Conservation (phyloP, 768 basidiomycete genomes). For the Lactarius evosmus region DNA sequence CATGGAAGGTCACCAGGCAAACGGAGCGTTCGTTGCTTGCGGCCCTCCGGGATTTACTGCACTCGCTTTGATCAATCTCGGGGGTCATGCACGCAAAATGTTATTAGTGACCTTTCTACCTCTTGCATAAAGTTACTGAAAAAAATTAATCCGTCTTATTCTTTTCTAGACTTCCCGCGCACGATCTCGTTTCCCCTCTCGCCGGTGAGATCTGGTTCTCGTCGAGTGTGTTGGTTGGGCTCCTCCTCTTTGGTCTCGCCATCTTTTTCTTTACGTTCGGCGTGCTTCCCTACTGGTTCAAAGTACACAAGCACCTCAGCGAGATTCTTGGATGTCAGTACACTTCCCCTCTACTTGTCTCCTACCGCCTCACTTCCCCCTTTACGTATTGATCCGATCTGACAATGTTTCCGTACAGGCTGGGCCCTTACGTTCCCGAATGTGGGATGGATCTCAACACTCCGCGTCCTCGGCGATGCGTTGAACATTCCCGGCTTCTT, state of each 20-base stretch:
- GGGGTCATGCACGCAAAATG: conserved; percentile 40
- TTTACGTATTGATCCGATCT: not conserved
- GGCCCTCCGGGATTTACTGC: conserved; percentile 52
- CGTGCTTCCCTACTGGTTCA: conserved; percentile 47
- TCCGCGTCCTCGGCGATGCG: conserved; percentile 42
- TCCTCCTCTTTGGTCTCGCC: conserved; percentile 46
- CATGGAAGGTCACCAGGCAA: conserved; percentile 47
- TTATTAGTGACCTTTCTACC: conserved; percentile 27
- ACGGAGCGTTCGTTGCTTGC: conserved; percentile 47
- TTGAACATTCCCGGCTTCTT: conserved; percentile 42
- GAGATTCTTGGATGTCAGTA: conserved; percentile 47
- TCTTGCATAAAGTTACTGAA: no score
- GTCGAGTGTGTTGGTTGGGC: conserved; percentile 37
- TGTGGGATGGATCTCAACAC: conserved; percentile 46
- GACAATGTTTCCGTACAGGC: conserved; percentile 28
- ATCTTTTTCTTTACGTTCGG: conserved; percentile 48
- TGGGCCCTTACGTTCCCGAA: conserved; percentile 50
- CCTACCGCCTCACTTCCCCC: not conserved
- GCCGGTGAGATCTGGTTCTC: conserved; percentile 49
- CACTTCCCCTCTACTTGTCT: not conserved
- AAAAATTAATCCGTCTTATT: no score
- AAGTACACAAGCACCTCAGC: conserved; percentile 44
- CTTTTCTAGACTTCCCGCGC: conserved; percentile 34
- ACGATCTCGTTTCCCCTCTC: conserved; percentile 37
- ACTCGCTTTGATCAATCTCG: conserved; percentile 45